Evolutionary conservation across 2,329 filamentous ascomycete genomes (phyloP), one percentile per base, ranked within the genome.

Genomic region (Fusarium sp.): DNA sequence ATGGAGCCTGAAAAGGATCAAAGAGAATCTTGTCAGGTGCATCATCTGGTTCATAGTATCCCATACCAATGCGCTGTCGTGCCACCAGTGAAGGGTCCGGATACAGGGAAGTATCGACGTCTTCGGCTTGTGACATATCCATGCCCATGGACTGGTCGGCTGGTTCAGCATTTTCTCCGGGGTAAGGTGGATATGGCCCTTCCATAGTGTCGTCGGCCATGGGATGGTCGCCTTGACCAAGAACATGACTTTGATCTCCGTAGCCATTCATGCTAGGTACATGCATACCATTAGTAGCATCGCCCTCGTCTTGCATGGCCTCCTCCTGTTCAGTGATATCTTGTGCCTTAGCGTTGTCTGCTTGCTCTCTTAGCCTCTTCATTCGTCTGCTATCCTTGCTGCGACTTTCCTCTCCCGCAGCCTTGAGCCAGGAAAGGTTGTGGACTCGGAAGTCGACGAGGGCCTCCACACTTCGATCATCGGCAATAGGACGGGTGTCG

Each of bases 391-490:
- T 87, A 64, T 87, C 81, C 46, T 84, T 83, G 70, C 83, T 87
- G 23, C 87, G 84, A 58, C 84, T 83, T 61, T 87, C 85, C 58
- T 88, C 87, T 15, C 86, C 87, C 17, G 81, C 79, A 13, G 82
- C 85, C 74, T 87, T 87, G 46, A 98, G 81, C 93, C 94, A 97
- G 40, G 86, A 87, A 25, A 97, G 82, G 76, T 99, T 99, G 52
- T 96, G 95, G 39, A 92, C 84, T 25, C 92, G 89, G 78, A 97
- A 97, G 76, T 98, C 94, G 11, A 98, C 93, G 21, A 98, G 85
- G 23, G 89, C 90, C 77, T 98, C 95, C 8, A 97, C 89, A 73
- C 94, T 97, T 62, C 96, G 89, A 50, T 92, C 91, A 78, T 99
- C 96, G 4, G 96, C 95, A 47, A 98, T 90, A 33, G 91, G 91